Conservation (phyloP, 768 basidiomycete species). For the Trametes meyenii region DNA sequence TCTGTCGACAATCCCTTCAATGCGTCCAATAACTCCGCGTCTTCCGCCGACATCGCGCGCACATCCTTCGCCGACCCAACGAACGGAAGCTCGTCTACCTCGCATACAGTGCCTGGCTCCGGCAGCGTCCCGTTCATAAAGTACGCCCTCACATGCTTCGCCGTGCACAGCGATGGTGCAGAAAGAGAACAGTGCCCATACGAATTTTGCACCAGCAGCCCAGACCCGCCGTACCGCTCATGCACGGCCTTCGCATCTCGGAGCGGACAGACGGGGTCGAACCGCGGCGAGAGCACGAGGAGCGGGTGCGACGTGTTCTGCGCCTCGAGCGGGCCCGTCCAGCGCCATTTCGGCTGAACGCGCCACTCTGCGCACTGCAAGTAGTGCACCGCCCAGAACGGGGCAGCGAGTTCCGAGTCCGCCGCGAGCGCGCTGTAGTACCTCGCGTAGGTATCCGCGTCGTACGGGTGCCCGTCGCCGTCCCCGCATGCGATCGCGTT, state of each 20-base stretch:
- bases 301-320: slow-evolving; percentile 24
- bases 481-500: slow-evolving; percentile 21
- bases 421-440: slow-evolving; percentile 7
- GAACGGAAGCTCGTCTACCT: slow-evolving; percentile 26
- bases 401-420: slow-evolving; percentile 14
- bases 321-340: slow-evolving; percentile 24
- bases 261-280: slow-evolving; percentile 27
- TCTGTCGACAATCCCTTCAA: slow-evolving; percentile 10
- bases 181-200: slow-evolving; percentile 26
- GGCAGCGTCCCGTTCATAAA: slow-evolving; percentile 26
- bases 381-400: slow-evolving; percentile 21
- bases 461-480: slow-evolving; percentile 11
- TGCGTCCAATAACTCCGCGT: slow-evolving; percentile 21
- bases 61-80: slow-evolving; percentile 10
- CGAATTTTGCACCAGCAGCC: slow-evolving; percentile 26
- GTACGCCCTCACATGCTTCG: slow-evolving; percentile 25
- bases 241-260: slow-evolving; percentile 22
- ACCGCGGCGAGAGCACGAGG: slow-evolving; percentile 24
- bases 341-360: slow-evolving; percentile 25
- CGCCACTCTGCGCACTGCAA: slow-evolving; percentile 23
- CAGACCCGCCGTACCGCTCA: slow-evolving; percentile 21
- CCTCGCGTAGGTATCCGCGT: neutral
- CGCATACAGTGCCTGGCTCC: slow-evolving; percentile 25
- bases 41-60: slow-evolving; percentile 16
- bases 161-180: slow-evolving; percentile 27